phyloP scores from a whole-genome alignment of 2,329 filamentous ascomycete species.

The Apiospora aurea region DNA sequence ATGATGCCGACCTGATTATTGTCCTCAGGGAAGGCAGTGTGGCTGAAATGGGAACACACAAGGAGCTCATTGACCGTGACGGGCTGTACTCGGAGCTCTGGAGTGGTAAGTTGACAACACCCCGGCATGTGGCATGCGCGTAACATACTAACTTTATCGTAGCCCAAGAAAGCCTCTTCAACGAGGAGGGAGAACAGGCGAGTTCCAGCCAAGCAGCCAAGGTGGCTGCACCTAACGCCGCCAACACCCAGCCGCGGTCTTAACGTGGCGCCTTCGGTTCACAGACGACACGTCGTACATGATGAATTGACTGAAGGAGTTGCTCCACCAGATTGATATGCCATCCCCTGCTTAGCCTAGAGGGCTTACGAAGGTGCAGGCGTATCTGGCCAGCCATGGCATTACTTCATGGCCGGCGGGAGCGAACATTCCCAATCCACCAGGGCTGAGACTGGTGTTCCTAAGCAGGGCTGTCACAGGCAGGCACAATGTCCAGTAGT shows the following conservation, averaged over 20 bases:
- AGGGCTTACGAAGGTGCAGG: neutral
- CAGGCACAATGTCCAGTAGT: no score
- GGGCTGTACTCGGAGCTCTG: constrained; percentile 90
- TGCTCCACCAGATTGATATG: neutral
- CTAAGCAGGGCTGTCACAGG: no score
- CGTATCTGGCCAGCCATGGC: neutral
- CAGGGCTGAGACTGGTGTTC: neutral
- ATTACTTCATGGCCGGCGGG: neutral
- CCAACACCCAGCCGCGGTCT: neutral
- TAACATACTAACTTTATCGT: constrained; percentile 32
- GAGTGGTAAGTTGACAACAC: constrained; percentile 69
- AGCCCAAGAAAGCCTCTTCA: constrained; percentile 67
- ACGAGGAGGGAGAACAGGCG: constrained; percentile 29
- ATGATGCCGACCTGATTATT: constrained; percentile 91
- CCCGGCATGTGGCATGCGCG: neutral
- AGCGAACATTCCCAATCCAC: neutral
- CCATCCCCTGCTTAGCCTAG: neutral
- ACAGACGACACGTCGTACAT: neutral
- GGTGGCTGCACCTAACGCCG: neutral
- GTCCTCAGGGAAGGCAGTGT: constrained; percentile 85
- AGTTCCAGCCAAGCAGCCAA: neutral
- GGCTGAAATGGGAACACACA: constrained; percentile 89
- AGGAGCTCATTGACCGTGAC: constrained; percentile 77
- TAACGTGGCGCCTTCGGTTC: neutral
- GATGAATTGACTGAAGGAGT: neutral